A percentile compares a stretch with the other conserved stretches of the same genome.
Conservation (phyloP, 2,329 filamentous ascomycete species). For the Sphaerulina musiva region DNA sequence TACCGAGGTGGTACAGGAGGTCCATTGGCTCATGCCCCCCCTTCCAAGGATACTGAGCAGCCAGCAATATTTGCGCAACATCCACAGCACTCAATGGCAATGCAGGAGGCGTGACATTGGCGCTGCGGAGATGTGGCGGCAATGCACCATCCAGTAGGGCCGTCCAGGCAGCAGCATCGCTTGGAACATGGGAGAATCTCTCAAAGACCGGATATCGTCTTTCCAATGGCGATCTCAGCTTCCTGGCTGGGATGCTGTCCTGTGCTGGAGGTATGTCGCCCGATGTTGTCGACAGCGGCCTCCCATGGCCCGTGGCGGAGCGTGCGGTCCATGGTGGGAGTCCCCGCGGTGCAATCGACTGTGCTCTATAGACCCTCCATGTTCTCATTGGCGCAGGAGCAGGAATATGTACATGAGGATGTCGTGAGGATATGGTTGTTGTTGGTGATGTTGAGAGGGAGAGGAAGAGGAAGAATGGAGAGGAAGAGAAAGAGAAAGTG, state of each 20-base stretch:
- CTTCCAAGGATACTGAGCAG: conserved; percentile 17
- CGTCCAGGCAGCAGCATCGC: conserved; percentile 11
- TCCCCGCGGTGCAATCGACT: conserved; percentile 3
- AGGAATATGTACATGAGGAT: conserved; percentile 3
- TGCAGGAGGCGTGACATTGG: conserved; percentile 7
- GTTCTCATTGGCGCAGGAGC: conserved; percentile 27
- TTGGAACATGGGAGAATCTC: conserved; percentile 2
- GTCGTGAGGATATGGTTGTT: not conserved
- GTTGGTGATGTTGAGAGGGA: not conserved
- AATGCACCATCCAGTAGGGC: conserved; percentile 20
- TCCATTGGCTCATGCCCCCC: conserved; percentile 26
- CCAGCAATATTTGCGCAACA: conserved; percentile 25
- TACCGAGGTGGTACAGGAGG: conserved; percentile 37
- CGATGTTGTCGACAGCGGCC: not conserved
- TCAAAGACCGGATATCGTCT: conserved; percentile 11
- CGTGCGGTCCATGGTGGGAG: not conserved
- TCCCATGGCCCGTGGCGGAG: not conserved
- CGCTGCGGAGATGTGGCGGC: conserved; percentile 20
- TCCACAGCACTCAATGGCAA: conserved; percentile 16
- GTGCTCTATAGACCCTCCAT: conserved; percentile 16
- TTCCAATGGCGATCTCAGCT: not conserved
- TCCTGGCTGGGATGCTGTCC: not conserved
- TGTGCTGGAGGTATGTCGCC: not conserved
- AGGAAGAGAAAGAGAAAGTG: no score
- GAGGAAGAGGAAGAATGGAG: not conserved